phyloP scores from a whole-genome alignment of 2,329 filamentous ascomycete genomes.

The Coniosporium tulheliwenetii region DNA sequence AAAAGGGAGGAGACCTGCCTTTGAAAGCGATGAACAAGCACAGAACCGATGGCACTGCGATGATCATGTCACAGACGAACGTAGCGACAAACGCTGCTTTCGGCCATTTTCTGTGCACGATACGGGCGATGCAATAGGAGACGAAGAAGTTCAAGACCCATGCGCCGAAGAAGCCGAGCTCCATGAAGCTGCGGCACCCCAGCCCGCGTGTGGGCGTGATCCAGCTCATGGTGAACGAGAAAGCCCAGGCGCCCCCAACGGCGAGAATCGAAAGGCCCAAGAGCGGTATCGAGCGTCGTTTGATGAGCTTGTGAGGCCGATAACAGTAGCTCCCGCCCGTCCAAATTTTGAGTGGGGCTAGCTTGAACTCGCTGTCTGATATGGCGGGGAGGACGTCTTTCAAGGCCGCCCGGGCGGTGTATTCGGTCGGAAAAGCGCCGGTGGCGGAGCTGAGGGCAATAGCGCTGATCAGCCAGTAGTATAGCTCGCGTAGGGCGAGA shows the following conservation, averaged over 20 bases:
- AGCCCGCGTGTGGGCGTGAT: slow-evolving; percentile 1
- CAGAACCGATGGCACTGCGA: too few species aligned
- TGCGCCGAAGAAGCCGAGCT: slow-evolving; percentile 1
- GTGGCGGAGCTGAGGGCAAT: slow-evolving; percentile 1
- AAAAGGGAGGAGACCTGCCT: too few species aligned
- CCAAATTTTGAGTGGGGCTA: not conserved
- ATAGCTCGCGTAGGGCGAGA: slow-evolving; percentile 2
- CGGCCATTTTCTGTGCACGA: too few species aligned
- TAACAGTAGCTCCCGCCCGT: not conserved
- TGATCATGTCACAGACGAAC: too few species aligned
- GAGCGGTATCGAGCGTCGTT: not conserved
- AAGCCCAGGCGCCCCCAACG: not conserved
- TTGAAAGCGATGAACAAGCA: too few species aligned
- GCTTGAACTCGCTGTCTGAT: not conserved
- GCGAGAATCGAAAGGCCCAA: not conserved
- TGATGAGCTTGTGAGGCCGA: not conserved
- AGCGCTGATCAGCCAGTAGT: slow-evolving; percentile 2
- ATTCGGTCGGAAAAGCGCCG: slow-evolving; percentile 2
- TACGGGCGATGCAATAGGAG: too few species aligned
- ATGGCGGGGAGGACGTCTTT: not conserved
- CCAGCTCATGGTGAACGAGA: slow-evolving; percentile 1
- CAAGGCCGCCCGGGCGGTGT: not conserved
- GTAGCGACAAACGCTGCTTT: too few species aligned
- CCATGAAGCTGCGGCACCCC: slow-evolving; percentile 1
- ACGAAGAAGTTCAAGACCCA: not conserved